Evolutionary conservation across 1,284 basidiomycete species (phyloP), one percentile per base, ranked within the genome.

Genomic region (Cerioporus squamosus): DNA sequence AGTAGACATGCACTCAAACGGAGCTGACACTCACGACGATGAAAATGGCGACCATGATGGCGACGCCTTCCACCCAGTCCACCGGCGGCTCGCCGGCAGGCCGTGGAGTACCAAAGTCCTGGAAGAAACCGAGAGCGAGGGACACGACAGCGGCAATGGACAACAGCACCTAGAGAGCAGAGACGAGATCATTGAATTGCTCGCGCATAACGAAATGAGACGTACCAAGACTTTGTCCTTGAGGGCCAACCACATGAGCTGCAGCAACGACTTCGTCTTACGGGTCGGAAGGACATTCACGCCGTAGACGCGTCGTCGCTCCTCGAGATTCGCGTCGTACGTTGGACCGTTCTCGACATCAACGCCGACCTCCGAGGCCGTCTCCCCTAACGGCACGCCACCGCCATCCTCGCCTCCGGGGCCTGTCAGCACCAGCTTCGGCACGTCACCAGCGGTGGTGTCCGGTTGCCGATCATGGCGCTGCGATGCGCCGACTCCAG

Each of bases 41-140:
- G 50, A 85, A 63, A 52, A 94, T 87, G 6, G 97, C 97, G 55
- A 95, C 84, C 66, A 97, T 86, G 71, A 99, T 99, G 7, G 97
- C 95, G 14, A 99, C 94, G 69, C 97, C 97, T 78, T 99, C 97
- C 4, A 99, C 95, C 96, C 97, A 99, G 69, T 98, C 96, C 2
- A 93, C 91, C 15, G 82, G 83, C 17, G 93, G 86, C 44, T 87
- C 77, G 44, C 81, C 85, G 3, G 74, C 65, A 14, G 85, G 74
- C 6, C 85, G 82, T 0, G 82, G 73, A 0, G 88, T 86, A 14
- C 94, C 95, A 69, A 98, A 90, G 69, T 95, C 93, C 72, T 95
- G 91, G 77, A 98, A 98, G 43, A 99, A 77, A 53, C 97, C 97
- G 20, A 99, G 86, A 9, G 95, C 95, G 44, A 99, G 82, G 3